These are phyloP conservation scores for Aquilaria agallochum DNA, from an alignment of 441 rosid species.

Conservation along the genomic window DNA sequence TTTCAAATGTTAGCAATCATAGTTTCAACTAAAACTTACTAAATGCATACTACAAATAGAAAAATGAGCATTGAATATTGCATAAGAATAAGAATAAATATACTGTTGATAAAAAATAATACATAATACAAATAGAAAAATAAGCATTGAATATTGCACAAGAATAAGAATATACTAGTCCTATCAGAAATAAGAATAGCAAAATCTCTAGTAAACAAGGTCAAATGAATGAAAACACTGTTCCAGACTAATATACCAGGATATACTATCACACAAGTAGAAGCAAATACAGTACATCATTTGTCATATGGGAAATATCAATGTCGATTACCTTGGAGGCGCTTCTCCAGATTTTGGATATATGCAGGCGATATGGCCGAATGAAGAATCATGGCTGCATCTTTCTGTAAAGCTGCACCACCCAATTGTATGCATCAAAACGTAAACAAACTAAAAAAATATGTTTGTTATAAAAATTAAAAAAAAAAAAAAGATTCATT, in stretches of 20 bases:
- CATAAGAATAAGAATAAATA: too few relatives aligned
- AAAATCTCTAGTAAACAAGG: neutral
- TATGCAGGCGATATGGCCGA: conserved; percentile 45
- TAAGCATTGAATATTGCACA: too few relatives aligned
- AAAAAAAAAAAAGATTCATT: conserved; percentile 2
- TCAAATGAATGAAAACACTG: conserved; percentile 4
- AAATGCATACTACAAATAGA: too few relatives aligned
- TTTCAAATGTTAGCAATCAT: too few relatives aligned
- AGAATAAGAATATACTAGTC: too few relatives aligned
- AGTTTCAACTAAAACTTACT: too few relatives aligned
- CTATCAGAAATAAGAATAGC: too few relatives aligned
- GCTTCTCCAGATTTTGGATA: conserved; percentile 59
- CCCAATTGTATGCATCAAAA: neutral
- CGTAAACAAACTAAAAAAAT: conserved; percentile 1
- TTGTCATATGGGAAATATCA: neutral
- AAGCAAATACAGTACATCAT: too few relatives aligned
- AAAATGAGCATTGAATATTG: too few relatives aligned
- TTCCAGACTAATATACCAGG: neutral
- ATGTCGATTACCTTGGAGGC: conserved; percentile 44
- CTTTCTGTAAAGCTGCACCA: conserved; percentile 56
- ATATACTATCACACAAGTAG: too few relatives aligned
- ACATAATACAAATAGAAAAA: too few relatives aligned
- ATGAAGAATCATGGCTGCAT: conserved; percentile 52
- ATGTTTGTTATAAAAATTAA: conserved; percentile 13
- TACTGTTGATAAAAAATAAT: too few relatives aligned